Conservation (phyloP, 108 stramenopile genomes). For the Nitzschia sp. region DNA sequence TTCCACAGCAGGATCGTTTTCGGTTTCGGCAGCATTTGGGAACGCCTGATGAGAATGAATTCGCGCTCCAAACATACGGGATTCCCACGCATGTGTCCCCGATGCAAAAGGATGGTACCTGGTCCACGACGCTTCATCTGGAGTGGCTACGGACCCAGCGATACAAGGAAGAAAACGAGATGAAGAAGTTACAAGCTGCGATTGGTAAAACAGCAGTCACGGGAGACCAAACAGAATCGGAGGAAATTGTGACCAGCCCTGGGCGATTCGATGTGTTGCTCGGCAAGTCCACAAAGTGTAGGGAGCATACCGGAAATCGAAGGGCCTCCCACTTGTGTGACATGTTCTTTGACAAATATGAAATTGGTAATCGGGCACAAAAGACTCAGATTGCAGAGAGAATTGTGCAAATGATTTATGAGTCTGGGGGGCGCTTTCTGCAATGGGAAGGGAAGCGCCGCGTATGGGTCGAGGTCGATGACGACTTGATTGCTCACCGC, state of each 20-base stretch:
- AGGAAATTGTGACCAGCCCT: constrained; percentile 4
- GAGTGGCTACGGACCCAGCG: constrained; percentile 7
- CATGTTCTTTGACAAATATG: constrained; percentile 25
- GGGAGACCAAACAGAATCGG: too few species aligned
- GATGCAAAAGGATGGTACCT: constrained; percentile 8
- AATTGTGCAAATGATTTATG: constrained; percentile 24
- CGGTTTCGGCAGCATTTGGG: constrained; percentile 16
- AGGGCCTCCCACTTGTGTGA: constrained; percentile 7
- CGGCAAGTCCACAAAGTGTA: constrained; percentile 7
- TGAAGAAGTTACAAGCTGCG: too few species aligned
- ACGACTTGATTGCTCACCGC: constrained; percentile 9
- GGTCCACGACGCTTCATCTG: constrained; percentile 4
- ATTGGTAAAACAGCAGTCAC: too few species aligned
- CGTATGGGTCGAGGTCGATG: constrained; percentile 23
- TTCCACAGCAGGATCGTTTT: neutral
- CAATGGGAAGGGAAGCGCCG: constrained; percentile 12
- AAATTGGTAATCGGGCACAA: constrained; percentile 17
- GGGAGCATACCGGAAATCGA: constrained; percentile 12
- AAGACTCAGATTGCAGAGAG: constrained; percentile 32
- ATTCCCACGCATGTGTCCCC: constrained; percentile 13
- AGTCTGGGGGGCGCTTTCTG: constrained; percentile 32
- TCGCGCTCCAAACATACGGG: constrained; percentile 36
- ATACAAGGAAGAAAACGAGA: neutral
- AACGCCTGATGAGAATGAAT: neutral
- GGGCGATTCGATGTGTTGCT: constrained; percentile 34